A percentile compares a stretch with the other conserved stretches of the same genome.
Evolutionary conservation across 2,329 filamentous ascomycete genomes (phyloP).

Genomic region (Aureobasidium leucospermi): DNA sequence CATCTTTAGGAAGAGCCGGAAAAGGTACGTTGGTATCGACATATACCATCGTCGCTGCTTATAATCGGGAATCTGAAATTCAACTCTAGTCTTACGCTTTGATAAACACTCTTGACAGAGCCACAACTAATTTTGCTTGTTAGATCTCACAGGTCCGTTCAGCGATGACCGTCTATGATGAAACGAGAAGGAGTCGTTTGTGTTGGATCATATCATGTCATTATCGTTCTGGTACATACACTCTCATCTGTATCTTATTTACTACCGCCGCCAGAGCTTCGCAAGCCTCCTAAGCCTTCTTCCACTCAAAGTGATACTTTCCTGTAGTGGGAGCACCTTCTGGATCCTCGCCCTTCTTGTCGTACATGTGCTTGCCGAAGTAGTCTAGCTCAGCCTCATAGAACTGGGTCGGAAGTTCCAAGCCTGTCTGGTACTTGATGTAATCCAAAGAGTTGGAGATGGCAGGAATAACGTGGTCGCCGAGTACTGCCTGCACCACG

Average conservation of each 20-base stretch:
- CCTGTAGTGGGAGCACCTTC: constrained; percentile 48
- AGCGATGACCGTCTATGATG: not conserved
- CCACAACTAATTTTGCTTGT: not conserved
- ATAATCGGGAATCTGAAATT: constrained; percentile 39
- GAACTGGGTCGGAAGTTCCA: constrained; percentile 58
- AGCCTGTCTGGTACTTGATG: constrained; percentile 55
- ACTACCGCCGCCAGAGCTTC: not conserved
- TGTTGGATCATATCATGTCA: constrained; percentile 2
- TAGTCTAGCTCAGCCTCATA: constrained; percentile 66
- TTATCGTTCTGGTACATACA: constrained; percentile 1
- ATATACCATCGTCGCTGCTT: constrained; percentile 45
- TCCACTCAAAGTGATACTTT: constrained; percentile 59
- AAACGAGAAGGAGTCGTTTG: no score
- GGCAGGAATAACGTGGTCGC: constrained; percentile 54
- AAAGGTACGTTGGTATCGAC: constrained; percentile 45
- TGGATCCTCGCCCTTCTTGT: constrained; percentile 47
- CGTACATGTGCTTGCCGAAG: constrained; percentile 62
- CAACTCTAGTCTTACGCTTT: not conserved
- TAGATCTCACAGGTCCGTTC: not conserved
- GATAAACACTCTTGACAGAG: not conserved
- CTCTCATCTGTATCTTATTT: not conserved
- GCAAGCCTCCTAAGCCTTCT: constrained; percentile 34
- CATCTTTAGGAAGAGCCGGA: constrained; percentile 45
- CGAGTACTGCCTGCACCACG: constrained; percentile 46
- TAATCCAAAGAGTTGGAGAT: constrained; percentile 59